These are phyloP conservation scores for Phytophthora tubulina DNA, from an alignment of 352 stramenopile species.

Conservation along the genomic window DNA sequence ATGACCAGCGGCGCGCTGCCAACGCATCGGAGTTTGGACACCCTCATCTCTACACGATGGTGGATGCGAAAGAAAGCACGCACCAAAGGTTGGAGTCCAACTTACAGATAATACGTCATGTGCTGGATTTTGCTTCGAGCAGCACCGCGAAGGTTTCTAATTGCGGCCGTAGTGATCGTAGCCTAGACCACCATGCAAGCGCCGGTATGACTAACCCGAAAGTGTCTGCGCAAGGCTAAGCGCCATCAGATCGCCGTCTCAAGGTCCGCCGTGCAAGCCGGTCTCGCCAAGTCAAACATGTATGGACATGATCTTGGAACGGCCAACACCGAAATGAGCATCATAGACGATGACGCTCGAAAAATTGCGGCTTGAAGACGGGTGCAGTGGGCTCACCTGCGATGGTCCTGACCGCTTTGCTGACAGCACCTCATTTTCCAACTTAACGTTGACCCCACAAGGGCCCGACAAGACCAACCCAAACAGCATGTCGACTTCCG, in stretches of 20 bases:
- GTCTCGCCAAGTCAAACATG: constrained; percentile 18
- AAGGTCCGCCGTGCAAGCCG: constrained; percentile 15
- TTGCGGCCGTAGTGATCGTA: not conserved
- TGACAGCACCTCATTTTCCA: constrained; percentile 33
- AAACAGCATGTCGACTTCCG: constrained; percentile 35
- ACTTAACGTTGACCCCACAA: constrained; percentile 42
- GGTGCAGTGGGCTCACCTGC: constrained; percentile 14
- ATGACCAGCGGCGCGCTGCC: constrained; percentile 5
- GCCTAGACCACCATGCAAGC: not conserved
- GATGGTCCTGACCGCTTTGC: constrained; percentile 6
- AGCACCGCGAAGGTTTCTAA: not conserved
- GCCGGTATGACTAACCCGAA: constrained; percentile 17
- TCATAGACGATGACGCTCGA: constrained; percentile 19
- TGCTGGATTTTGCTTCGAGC: constrained; percentile 25
- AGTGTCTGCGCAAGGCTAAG: constrained; percentile 8
- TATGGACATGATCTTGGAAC: constrained; percentile 19
- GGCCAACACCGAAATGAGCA: constrained; percentile 34
- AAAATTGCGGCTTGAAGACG: constrained; percentile 19
- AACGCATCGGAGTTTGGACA: not conserved
- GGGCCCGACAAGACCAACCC: constrained; percentile 5
- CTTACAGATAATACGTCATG: not conserved
- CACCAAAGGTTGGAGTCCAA: constrained; percentile 3
- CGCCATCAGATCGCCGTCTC: constrained; percentile 28
- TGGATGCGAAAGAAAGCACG: constrained; percentile 37
- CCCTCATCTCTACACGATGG: constrained; percentile 25